Evolutionary conservation across 352 stramenopile genomes (phyloP), one percentile per base, ranked within the genome.

Genomic region (Phytopythium helicoides): DNA sequence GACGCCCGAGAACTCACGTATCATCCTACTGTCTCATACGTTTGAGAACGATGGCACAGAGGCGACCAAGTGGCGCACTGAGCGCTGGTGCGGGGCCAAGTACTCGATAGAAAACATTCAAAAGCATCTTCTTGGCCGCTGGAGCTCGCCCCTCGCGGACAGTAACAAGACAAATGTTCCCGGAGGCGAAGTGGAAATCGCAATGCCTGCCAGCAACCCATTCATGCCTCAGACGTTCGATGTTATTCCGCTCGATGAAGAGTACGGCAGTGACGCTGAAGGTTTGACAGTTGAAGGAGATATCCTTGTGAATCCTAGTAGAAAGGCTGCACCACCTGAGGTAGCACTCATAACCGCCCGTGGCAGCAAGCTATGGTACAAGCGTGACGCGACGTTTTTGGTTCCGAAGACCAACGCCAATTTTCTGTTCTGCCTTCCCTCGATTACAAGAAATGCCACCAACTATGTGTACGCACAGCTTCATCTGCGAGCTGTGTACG

Each of bases 281-380:
- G 53, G 40, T 4, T n/a, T 33, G 22, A 44, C 41, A 45, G 11
- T 3, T 12, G 47, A 59, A 3, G 50, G 3, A 7, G 46, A 71
- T 25, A 5, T 33, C 28, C 5, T 33, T 33, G 28, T 33, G 9
- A 33, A 33, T 33, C 5, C 28, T 9, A 33, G 28, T 33, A 33
- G 28, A 9, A 33, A 33, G 28, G 9, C 28, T 33, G 48, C 47
- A 28, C 64, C 67, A 39, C 74, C 76, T 0, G 36, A 71, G 22
- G 54, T 87, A 3, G 62, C 74, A 11, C 39, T 58, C 35, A 57
- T 54, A 25, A 79, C 68, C 3, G 23, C 61, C 36, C 33, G 19
- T 9, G 63, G 65, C 51, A 82, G 65, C 47, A 79, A 87, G 54
- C 66, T 93, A 23, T 94, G 84, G 78, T 93, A 81, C 71, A 86